Evolutionary conservation across 495 filamentous ascomycete species (phyloP), one percentile per base, ranked within the genome.

Genomic region (Evansstolkia leycettana): DNA sequence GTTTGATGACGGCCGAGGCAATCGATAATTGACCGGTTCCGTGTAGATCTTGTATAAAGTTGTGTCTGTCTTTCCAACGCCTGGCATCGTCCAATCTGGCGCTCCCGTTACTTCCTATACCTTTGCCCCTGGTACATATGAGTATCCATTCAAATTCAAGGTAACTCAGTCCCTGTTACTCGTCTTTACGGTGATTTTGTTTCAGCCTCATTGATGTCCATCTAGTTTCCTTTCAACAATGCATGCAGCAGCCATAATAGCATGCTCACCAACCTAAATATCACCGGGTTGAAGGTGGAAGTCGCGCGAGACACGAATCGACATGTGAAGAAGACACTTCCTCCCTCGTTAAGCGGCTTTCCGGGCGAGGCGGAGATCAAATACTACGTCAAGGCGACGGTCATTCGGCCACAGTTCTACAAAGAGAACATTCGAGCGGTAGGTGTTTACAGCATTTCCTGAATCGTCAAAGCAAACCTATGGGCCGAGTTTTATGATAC

Each of bases 141-240:
- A 86, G 48, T 96, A 90, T 55, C 82, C 84, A 2, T 98, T 98
- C 54, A 57, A 70, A 20, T 93, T 98, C 70, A 92, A 93, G 64
- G 75, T 80, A 23, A n/a, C 9, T 23, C 20, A 23, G 9, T 23
- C 9, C 9, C 9, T 9, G 9, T 23, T 23, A 4, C 5, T 9
- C 4, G 4, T 9, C 20, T 9, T 5, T 5, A 23, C 9, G 4
- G 20, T 5, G 4, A 23, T 23, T 23, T 23, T 23, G 4, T 9
- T 23, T 9, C 20, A 9, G 20, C 20, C 11, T 7, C 9, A 10
- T 33, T 28, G 26, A 19, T 12, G 7, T 28, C 31, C 7, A 31
- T 23, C 25, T 13, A 78, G 67, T 64, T 98, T 11, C 86, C 88
- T 6, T 83, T 95, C 65, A 95, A 98, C 62, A 93, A 90, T 54